Evolutionary conservation across 257 asterid genomes (phyloP), one percentile per base, ranked within the genome.

Genomic region (Gentiana macrophylla): DNA sequence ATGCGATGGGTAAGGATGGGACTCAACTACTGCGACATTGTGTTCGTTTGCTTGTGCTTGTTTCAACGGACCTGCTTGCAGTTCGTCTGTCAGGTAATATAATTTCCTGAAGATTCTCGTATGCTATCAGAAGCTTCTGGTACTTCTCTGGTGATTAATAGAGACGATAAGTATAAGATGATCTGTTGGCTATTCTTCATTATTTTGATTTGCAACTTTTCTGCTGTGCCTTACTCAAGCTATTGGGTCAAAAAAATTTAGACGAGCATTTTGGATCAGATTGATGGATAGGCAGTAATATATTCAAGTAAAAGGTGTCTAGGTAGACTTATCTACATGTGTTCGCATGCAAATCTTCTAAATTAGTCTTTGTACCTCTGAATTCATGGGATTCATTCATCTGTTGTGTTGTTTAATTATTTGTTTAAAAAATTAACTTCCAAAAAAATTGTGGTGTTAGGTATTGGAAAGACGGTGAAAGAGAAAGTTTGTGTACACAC

Each of bases 1-100:
- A 92, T 72, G 88, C 99, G 45, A 75, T 92, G 95, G 99, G 95
- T 38, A 88, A 92, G 79, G 97, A 92, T 76, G 95, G 94, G 74
- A 92, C 97, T 59, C 99, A 88, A 77, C 95, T 92, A 66, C 75
- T 92, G 84, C 99, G 97, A 37, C 97, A 88, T 76, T 88, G 97
- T 69, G 91, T 86, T 62, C 95, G 99, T 60, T 61, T 92, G 52
- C 97, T 88, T 62, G 86, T 92, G 60, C 91, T 74, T 6, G 83
- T 88, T 70, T 88, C 97, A 60, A 92, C 85, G 51, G 91, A 92
- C 76, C 70, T 92, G 62, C 85, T 79, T 64, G 95, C 97, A 43
- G 95, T 92, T 32, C 94, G 95, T 55, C 76, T 84, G 67, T 92
- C 99, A 71, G 99, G 97, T 92, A 62, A 59, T 48, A 24, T 24